These are phyloP conservation scores for Brasenia schreberi DNA, from an alignment of 164 flowering plant genomes.

Conservation along the genomic window DNA sequence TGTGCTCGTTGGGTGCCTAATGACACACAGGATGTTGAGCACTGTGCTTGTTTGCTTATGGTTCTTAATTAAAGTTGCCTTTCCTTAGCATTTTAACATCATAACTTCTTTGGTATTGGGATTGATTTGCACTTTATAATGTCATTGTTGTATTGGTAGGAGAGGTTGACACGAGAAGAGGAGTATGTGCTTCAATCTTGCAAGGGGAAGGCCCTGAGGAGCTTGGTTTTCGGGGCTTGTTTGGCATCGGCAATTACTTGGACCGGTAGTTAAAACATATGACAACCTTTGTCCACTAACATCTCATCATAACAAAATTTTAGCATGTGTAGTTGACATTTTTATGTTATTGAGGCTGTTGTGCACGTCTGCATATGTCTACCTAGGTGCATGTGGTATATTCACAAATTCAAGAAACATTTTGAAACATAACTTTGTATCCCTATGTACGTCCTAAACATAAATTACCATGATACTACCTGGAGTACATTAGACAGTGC, in stretches of 20 bases:
- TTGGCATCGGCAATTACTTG: conserved; percentile 21
- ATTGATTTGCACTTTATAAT: not conserved
- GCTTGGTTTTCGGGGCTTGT: conserved; percentile 17
- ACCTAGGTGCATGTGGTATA: too few species aligned
- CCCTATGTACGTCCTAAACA: too few species aligned
- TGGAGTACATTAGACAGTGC: too few species aligned
- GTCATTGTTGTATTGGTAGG: conserved; percentile 14
- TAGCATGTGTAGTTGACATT: too few species aligned
- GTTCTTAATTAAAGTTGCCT: not conserved
- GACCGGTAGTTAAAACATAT: conserved; percentile 25
- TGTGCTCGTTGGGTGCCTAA: not conserved
- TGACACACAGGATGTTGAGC: not conserved
- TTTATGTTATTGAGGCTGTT: too few species aligned
- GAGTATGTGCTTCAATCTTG: conserved; percentile 17
- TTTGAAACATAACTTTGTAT: too few species aligned
- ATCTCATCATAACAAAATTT: not conserved
- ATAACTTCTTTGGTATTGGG: not conserved
- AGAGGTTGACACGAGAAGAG: conserved; percentile 33
- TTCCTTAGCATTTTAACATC: not conserved
- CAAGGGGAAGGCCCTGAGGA: conserved; percentile 23
- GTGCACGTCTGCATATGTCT: too few species aligned
- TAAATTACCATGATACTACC: too few species aligned
- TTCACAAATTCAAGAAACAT: too few species aligned
- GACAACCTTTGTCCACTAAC: not conserved
- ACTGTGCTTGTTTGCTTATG: not conserved